A percentile compares a stretch with the other conserved stretches of the same genome.
Conservation (phyloP, 2,329 filamentous ascomycete genomes). For the Leptosphaerulina australis region DNA sequence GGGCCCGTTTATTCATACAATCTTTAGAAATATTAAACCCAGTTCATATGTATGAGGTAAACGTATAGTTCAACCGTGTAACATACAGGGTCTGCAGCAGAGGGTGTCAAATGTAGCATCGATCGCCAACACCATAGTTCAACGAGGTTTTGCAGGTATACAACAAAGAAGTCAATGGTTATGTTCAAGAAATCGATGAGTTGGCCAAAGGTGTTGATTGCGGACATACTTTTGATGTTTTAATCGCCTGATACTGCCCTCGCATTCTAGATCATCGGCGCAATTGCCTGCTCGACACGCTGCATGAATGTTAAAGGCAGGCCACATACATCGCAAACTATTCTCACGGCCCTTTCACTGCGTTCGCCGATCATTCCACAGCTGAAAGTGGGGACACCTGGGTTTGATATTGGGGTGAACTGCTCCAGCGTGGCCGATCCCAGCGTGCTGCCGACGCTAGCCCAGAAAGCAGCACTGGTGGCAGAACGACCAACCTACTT, state of each 20-base stretch:
- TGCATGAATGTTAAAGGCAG: neutral
- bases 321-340: neutral
- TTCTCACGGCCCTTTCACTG: neutral
- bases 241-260: conserved; percentile 2
- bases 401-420: conserved; percentile 15
- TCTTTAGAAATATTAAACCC: neutral
- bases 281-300: neutral
- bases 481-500: conserved; percentile 18
- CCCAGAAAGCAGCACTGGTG: conserved; percentile 10
- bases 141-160: neutral
- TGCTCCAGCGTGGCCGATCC: conserved; percentile 17
- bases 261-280: neutral
- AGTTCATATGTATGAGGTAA: neutral
- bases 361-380: conserved; percentile 10
- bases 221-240: neutral
- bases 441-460: conserved; percentile 15
- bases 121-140: too few species aligned
- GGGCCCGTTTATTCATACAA: neutral
- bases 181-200: neutral
- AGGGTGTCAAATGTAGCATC: neutral
- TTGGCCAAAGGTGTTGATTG: neutral
- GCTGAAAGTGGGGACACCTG: conserved; percentile 11
- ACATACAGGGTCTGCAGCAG: conserved; percentile 11
- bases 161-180: neutral
- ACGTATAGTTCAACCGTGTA: neutral